These are phyloP conservation scores for Phaeotremella fagi DNA, from an alignment of 768 basidiomycete genomes.

Conservation along the genomic window DNA sequence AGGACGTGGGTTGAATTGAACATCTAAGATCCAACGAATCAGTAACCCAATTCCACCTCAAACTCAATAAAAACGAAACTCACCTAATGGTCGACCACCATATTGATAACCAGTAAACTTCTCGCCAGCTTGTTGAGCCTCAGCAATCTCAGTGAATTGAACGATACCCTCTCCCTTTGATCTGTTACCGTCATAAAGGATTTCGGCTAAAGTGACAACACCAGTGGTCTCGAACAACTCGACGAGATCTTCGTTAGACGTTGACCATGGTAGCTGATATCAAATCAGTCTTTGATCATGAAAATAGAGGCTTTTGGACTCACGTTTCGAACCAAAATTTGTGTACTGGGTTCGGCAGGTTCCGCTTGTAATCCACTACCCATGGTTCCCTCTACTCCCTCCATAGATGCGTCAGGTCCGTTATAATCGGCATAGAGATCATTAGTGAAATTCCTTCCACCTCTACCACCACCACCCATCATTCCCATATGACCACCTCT, in stretches of 20 bases:
- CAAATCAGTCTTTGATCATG: background rate
- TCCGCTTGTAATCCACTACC: slow-evolving; percentile 39
- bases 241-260: slow-evolving; percentile 95
- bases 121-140: slow-evolving; percentile 94
- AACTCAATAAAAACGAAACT: slow-evolving; percentile 36
- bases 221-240: slow-evolving; percentile 98
- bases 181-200: slow-evolving; percentile 83
- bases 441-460: slow-evolving; percentile 60
- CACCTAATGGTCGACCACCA: slow-evolving; percentile 79
- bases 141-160: slow-evolving; percentile 77
- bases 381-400: slow-evolving; percentile 16
- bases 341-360: slow-evolving; percentile 76
- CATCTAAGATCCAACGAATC: slow-evolving; percentile 55
- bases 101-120: slow-evolving; percentile 97
- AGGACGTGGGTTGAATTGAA: slow-evolving; percentile 93
- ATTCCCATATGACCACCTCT: slow-evolving; percentile 19
- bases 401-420: slow-evolving; percentile 64
- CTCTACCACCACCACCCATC: slow-evolving; percentile 31
- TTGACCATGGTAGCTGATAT: slow-evolving; percentile 89
- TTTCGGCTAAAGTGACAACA: slow-evolving; percentile 89
- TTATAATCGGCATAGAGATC: slow-evolving; percentile 90
- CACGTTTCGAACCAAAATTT: slow-evolving; percentile 98
- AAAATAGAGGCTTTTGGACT: slow-evolving; percentile 49
- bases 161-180: slow-evolving; percentile 95
- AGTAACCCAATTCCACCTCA: background rate